phyloP scores from a whole-genome alignment of 306 rosid species.

The Fragaria ananassa region DNA sequence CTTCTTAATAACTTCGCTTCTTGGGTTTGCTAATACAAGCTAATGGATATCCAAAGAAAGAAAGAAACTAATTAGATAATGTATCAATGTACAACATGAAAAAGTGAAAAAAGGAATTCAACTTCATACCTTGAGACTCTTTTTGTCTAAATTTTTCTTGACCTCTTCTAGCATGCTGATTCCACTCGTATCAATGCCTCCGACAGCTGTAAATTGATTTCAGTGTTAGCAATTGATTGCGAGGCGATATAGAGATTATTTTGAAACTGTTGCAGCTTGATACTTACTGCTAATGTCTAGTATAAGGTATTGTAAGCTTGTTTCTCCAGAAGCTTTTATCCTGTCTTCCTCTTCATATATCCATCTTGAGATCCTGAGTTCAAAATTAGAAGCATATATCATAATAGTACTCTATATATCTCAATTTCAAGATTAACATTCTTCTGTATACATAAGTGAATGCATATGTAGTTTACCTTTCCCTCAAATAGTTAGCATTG shows the following conservation, averaged over 20 bases:
- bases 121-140: slow-evolving; percentile 32
- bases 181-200: slow-evolving; percentile 51
- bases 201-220: slow-evolving; percentile 31
- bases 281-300: slow-evolving; percentile 36
- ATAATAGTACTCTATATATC: neutral
- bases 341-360: slow-evolving; percentile 44
- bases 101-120: neutral
- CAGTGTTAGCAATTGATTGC: neutral
- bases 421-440: neutral
- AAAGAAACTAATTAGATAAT: neutral
- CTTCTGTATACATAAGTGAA: too few relatives aligned
- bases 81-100: neutral
- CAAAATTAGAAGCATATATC: neutral
- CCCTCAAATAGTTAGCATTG: slow-evolving; percentile 74
- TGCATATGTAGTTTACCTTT: slow-evolving; percentile 40
- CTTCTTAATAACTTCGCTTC: slow-evolving; percentile 49
- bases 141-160: slow-evolving; percentile 30
- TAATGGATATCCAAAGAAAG: slow-evolving; percentile 6
- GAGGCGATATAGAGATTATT: neutral
- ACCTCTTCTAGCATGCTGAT: slow-evolving; percentile 42
- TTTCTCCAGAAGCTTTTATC: slow-evolving; percentile 34
- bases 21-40: slow-evolving; percentile 46
- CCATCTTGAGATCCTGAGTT: slow-evolving; percentile 40
- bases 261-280: neutral
- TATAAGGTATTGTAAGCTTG: slow-evolving; percentile 34